These are phyloP conservation scores for Pleurotus ostreatus DNA, from an alignment of 768 basidiomycete genomes.

Conservation along the genomic window DNA sequence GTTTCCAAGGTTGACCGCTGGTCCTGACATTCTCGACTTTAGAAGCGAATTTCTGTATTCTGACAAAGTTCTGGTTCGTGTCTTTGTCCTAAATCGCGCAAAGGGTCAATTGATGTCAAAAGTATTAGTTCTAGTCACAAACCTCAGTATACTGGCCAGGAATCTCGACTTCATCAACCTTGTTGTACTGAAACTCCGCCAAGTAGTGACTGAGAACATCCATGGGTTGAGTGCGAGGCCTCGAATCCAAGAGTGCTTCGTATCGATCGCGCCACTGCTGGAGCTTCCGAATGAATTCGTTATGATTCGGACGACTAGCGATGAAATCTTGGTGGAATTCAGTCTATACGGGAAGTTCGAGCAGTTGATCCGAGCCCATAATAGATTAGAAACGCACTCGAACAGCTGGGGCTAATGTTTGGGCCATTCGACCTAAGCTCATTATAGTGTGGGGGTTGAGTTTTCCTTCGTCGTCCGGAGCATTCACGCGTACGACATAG, in stretches of 20 bases:
- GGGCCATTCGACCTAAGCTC: conserved; percentile 57
- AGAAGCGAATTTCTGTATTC: conserved; percentile 86
- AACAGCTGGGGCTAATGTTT: conserved; percentile 52
- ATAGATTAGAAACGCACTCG: conserved; percentile 39
- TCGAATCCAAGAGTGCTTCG: conserved; percentile 76
- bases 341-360: conserved; percentile 40
- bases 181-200: conserved; percentile 96
- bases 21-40: conserved; percentile 89
- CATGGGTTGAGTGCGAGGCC: conserved; percentile 80
- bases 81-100: conserved; percentile 75
- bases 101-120: too few relatives aligned
- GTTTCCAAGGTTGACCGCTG: conserved; percentile 82
- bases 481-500: conserved; percentile 63
- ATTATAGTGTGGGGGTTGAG: conserved; percentile 50
- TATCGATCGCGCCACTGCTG: conserved; percentile 92
- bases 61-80: conserved; percentile 84
- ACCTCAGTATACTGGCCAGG: conserved; percentile 99
- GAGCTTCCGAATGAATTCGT: conserved; percentile 86
- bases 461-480: conserved; percentile 64
- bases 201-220: conserved; percentile 89
- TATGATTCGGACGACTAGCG: conserved; percentile 68
- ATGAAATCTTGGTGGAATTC: conserved; percentile 93
- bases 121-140: background rate
- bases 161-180: conserved; percentile 96
- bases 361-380: background rate